Evolutionary conservation across 495 filamentous ascomycete species (phyloP), one percentile per base, ranked within the genome.

Genomic region (Daldinia concentrica): DNA sequence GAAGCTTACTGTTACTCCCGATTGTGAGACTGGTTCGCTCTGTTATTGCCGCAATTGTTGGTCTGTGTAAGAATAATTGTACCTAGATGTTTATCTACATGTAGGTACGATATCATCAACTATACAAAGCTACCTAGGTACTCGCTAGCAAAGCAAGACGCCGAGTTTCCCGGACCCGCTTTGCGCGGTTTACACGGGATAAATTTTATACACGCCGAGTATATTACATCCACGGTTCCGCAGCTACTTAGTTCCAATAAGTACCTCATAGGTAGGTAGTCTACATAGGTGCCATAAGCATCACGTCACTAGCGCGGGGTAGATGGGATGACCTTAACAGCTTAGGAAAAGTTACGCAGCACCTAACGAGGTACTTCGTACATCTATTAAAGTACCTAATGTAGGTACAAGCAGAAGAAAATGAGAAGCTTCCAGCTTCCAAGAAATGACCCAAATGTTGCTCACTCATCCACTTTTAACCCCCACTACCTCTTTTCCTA

Each of bases 241-340:
- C 5, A 56, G 52, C 26, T 56, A n/a, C n/a, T n/a, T n/a, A n/a
- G n/a, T n/a, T n/a, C n/a, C n/a, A n/a, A n/a, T n/a, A n/a, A n/a
- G n/a, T n/a, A n/a, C n/a, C 4, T 4, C 27, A 39, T 22, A 43
- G 27, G 27, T 29, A 29, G 3, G 0, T 11, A 14, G 26, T 50
- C 24, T 32, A 9, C 30, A 41, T 15, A 45, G n/a, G n/a, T 60
- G 15, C 14, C 56, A 58, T 64, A 68, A 74, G 48, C 71, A 74
- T 74, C 71, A 74, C 71, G 71, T 74, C 71, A 74, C 71, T 71
- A 71, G 67, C 71, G 71, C 71, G 71, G 71, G 71, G 71, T 67
- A 69, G 58, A 37, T 64, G 66, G 39, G 48, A 27, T 64, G 45
- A 52, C 43, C 6, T 12, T 56, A 36, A 29, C 17, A 34, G 30